These are phyloP conservation scores for Pichia pseudocactophila DNA, from an alignment of 805 yeast species.

Conservation along the genomic window DNA sequence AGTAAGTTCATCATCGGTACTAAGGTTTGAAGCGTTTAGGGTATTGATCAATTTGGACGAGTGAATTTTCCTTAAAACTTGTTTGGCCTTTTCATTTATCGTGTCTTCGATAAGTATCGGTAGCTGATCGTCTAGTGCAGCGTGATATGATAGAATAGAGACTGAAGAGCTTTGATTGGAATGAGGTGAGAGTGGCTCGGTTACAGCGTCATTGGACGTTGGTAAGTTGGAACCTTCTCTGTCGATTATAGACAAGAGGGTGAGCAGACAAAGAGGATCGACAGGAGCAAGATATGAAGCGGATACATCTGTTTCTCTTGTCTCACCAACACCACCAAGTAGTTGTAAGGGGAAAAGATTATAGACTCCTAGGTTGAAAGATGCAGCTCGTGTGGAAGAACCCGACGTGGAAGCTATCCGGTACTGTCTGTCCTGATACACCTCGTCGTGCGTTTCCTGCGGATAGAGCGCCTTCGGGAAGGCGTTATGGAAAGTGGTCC, in stretches of 20 bases:
- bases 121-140: constrained; percentile 40
- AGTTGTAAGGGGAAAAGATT: constrained; percentile 30
- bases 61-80: constrained; percentile 29
- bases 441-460: constrained; percentile 1
- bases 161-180: constrained; percentile 17
- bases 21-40: constrained; percentile 27
- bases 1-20: constrained; percentile 28
- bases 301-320: constrained; percentile 14
- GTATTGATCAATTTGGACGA: constrained; percentile 31
- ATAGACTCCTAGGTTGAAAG: constrained; percentile 48
- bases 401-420: not conserved
- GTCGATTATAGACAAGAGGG: not conserved
- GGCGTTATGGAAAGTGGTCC: not conserved
- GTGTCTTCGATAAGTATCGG: constrained; percentile 51
- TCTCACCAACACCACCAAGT: no score
- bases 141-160: constrained; percentile 38
- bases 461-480: constrained; percentile 3
- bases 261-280: constrained; percentile 47
- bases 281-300: constrained; percentile 32
- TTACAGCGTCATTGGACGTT: not conserved
- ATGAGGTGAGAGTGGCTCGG: not conserved
- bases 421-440: constrained; percentile 1
- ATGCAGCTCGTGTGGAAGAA: constrained; percentile 2
- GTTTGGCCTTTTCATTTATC: constrained; percentile 23
- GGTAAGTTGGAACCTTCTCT: constrained; percentile 1